phyloP scores from a whole-genome alignment of 1,139 yeast species.

The Pneumocystis oryctolagi region DNA sequence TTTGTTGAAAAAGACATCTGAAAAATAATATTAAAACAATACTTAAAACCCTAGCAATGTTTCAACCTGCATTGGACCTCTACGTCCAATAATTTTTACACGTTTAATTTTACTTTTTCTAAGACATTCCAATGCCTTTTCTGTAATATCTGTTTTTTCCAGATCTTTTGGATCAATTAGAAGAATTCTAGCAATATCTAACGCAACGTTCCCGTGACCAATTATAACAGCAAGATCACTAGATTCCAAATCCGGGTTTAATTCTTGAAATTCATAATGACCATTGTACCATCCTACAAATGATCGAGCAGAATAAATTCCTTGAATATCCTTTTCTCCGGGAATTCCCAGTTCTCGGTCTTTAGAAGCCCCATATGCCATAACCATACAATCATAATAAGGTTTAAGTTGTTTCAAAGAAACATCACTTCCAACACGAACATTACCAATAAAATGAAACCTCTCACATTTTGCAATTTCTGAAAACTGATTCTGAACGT shows the following conservation, averaged over 20 bases:
- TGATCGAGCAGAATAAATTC: constrained; percentile 69
- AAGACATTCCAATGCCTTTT: constrained; percentile 42
- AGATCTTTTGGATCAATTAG: constrained; percentile 40
- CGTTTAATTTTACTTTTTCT: constrained; percentile 39
- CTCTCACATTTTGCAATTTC: constrained; percentile 37
- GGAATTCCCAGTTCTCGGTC: constrained; percentile 46
- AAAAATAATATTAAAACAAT: constrained; percentile 17
- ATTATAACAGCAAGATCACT: constrained; percentile 58
- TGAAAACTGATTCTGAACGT: constrained; percentile 48
- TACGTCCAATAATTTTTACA: constrained; percentile 66
- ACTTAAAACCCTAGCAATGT: neutral
- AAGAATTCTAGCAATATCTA: constrained; percentile 74
- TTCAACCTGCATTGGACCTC: constrained; percentile 41
- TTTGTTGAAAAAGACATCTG: constrained; percentile 86
- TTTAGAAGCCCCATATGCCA: constrained; percentile 69
- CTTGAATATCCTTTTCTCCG: constrained; percentile 39
- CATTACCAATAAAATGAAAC: constrained; percentile 65
- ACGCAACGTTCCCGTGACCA: constrained; percentile 98
- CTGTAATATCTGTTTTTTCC: constrained; percentile 55
- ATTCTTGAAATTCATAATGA: constrained; percentile 42
- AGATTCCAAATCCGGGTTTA: constrained; percentile 41
- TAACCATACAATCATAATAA: constrained; percentile 55
- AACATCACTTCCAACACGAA: constrained; percentile 39
- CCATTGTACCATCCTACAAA: constrained; percentile 97
- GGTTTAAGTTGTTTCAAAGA: constrained; percentile 35